phyloP scores from a whole-genome alignment of 345 rosid genomes.

The Atalantia buxifolia region DNA sequence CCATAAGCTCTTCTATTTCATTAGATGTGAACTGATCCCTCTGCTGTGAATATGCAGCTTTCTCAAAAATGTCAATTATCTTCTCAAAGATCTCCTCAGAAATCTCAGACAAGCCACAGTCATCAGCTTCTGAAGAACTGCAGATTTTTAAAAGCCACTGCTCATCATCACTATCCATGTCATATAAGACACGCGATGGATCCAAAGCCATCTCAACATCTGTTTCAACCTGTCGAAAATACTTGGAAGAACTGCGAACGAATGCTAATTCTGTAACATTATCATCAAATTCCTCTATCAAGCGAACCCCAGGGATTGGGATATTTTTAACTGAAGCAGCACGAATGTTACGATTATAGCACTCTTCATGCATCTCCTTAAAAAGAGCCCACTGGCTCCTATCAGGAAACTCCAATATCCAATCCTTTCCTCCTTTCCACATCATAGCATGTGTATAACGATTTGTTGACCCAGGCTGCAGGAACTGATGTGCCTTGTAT shows the following conservation, averaged over 20 bases:
- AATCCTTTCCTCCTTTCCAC: conserved; percentile 99
- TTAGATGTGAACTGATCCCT: conserved; percentile 59
- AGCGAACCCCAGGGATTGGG: conserved; percentile 90
- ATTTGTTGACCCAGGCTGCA: conserved; percentile 93
- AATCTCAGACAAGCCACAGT: conserved; percentile 31
- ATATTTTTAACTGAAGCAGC: conserved; percentile 84
- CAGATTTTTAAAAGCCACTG: conserved; percentile 47
- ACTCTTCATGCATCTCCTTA: conserved; percentile 99
- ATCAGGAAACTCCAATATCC: conserved; percentile 87
- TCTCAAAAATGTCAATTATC: conserved; percentile 81
- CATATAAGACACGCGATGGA: conserved; percentile 73
- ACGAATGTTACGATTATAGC: conserved; percentile 73
- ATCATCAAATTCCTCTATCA: conserved; percentile 65
- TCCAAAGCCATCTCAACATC: conserved; percentile 94
- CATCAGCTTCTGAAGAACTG: conserved; percentile 41
- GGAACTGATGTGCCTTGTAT: conserved; percentile 89
- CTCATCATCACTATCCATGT: conserved; percentile 98
- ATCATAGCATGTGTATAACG: conserved; percentile 97
- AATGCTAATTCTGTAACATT: conserved; percentile 44
- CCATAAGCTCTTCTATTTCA: conserved; percentile 64
- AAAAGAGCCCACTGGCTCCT: conserved; percentile 91
- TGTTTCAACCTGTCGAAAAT: conserved; percentile 71
- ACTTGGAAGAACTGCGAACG: conserved; percentile 52
- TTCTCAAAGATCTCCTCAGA: conserved; percentile 74
- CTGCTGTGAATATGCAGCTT: conserved; percentile 70